Base-by-base conservation (phyloP, 257 asterid species). In the Nicotiana tabacum region DNA sequence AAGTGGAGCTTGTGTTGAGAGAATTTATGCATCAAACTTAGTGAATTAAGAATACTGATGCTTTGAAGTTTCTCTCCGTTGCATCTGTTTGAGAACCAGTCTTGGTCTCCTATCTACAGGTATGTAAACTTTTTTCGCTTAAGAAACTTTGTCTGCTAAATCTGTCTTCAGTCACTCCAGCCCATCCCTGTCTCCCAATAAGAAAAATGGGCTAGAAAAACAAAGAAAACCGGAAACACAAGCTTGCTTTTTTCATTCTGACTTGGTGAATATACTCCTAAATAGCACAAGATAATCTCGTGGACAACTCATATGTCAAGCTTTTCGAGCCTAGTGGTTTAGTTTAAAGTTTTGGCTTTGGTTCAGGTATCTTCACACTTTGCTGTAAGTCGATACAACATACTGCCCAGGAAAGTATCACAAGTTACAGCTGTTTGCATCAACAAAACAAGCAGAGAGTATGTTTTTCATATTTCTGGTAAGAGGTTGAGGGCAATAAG, bases 1-100 rank as follows among this genome's bases (percentile, higher is more conserved):
- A 96, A 86, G 92, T 93, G 30, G 98, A 89, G 70, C 86, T 77
- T 18, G 94, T 91, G 35, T 87, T 96, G 89, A 88, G 92, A 83
- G 98, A 95, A 43, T 43, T 74, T 89, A 86, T 74, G 81, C 83
- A 66, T 78, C 61, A 53, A 53, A 37, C 72, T 62, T 24, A 24
- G 81, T 77, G 64, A 77, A 70, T 27, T 83, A 76, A 83, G 81
- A 57, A 61, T 43, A 69, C 60, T 60, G 39, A 43, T 65, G 55
- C 21, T 55, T 72, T 3, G 58, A 29, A 11, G 56, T 69, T 30
- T 67, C 66, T 16, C 57, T 60, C 77, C 6, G 55, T 77, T 77
- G 35, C 57, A 61, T 74, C 56, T 33, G 69, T 66, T 60, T 60
- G 85, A 29, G 62, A 29, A 62, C 62, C 37, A 18, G 69, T 66